Evolutionary conservation across 2,329 filamentous ascomycete species (phyloP).

Genomic region (Aspergillus alliaceus): DNA sequence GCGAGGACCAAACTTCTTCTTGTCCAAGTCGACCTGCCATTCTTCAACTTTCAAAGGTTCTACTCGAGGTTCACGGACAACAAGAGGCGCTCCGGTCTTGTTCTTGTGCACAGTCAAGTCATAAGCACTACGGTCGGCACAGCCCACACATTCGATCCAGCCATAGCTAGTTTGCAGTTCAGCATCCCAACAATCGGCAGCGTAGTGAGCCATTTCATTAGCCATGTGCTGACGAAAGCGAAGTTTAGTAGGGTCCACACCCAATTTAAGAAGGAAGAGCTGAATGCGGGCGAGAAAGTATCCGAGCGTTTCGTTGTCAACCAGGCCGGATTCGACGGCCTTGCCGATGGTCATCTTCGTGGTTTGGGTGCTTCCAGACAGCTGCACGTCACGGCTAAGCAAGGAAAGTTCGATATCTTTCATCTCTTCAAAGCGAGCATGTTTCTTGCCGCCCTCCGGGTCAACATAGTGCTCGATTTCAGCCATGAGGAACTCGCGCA

Average conservation of each 20-base stretch:
- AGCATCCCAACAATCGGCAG: slow-evolving; percentile 95
- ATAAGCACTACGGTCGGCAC: slow-evolving; percentile 92
- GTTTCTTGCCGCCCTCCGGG: slow-evolving; percentile 91
- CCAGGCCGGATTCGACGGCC: slow-evolving; percentile 76
- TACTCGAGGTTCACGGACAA: slow-evolving; percentile 78
- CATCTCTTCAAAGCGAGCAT: slow-evolving; percentile 81
- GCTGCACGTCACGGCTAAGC: slow-evolving; percentile 80
- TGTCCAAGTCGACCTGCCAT: slow-evolving; percentile 84
- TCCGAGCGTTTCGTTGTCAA: slow-evolving; percentile 96
- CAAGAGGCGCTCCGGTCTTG: slow-evolving; percentile 81
- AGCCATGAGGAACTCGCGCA: slow-evolving; percentile 97
- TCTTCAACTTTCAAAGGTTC: slow-evolving; percentile 80
- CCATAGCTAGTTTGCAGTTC: slow-evolving; percentile 89
- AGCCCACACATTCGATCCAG: slow-evolving; percentile 98
- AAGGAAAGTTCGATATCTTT: slow-evolving; percentile 80
- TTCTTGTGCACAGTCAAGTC: slow-evolving; percentile 90
- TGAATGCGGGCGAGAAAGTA: slow-evolving; percentile 96
- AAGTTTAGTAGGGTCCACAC: slow-evolving; percentile 82
- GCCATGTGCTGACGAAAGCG: slow-evolving; percentile 97
- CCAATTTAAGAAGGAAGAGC: slow-evolving; percentile 84
- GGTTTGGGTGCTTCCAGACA: slow-evolving; percentile 77
- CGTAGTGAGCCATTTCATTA: slow-evolving; percentile 90
- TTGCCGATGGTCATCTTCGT: slow-evolving; percentile 76
- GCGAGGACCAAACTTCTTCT: slow-evolving; percentile 91
- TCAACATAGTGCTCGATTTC: slow-evolving; percentile 99